Evolutionary conservation across 352 stramenopile genomes (phyloP).

Genomic region (Phytophthora foliorum): DNA sequence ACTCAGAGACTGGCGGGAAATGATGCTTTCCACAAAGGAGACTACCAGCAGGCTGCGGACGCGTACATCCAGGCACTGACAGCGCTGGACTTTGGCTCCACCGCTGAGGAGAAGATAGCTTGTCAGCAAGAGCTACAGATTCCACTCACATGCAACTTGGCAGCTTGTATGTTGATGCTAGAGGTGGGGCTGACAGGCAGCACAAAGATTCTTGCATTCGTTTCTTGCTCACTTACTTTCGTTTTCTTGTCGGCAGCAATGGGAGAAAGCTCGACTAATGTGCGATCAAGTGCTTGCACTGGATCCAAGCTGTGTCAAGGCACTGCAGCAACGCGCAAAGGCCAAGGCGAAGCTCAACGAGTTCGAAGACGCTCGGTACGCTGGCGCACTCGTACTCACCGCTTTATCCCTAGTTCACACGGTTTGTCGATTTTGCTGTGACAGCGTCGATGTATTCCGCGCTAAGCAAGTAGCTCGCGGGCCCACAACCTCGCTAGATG

Average conservation of each 20-base stretch:
- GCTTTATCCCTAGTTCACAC: conserved; percentile 5
- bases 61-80: conserved; percentile 77
- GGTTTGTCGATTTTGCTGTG: conserved; percentile 2
- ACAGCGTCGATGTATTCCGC: conserved; percentile 41
- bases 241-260: conserved; percentile 49
- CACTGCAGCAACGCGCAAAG: conserved; percentile 73
- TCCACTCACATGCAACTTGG: conserved; percentile 84
- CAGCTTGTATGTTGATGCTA: conserved; percentile 78
- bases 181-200: conserved; percentile 41
- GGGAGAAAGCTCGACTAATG: conserved; percentile 72
- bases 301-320: conserved; percentile 57
- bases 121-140: conserved; percentile 67
- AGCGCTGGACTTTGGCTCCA: conserved; percentile 67
- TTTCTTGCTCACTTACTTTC: not conserved
- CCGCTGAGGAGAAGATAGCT: conserved; percentile 42
- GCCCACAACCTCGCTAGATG: conserved; percentile 14
- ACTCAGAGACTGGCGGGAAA: conserved; percentile 61
- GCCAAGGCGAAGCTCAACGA: conserved; percentile 54
- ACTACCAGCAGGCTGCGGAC: conserved; percentile 67
- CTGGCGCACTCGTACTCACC: not conserved
- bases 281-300: conserved; percentile 63
- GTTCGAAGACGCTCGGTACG: conserved; percentile 73
- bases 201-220: not conserved
- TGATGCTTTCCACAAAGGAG: conserved; percentile 51
- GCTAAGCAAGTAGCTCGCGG: conserved; percentile 44